These are phyloP conservation scores for Phytophthora pinifolia DNA, from an alignment of 352 stramenopile genomes.

Conservation along the genomic window DNA sequence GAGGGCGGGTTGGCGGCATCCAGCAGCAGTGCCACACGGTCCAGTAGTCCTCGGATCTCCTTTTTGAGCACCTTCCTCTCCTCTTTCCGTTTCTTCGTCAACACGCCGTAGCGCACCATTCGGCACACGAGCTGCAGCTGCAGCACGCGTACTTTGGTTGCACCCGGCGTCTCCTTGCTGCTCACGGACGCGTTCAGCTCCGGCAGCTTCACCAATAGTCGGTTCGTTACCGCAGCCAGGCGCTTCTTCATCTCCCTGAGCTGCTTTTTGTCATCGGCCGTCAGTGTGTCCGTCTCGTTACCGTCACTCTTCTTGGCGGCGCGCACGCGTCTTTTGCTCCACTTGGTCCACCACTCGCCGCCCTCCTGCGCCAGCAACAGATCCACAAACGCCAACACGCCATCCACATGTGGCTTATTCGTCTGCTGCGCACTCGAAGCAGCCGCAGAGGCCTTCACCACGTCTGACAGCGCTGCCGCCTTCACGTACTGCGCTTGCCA, in stretches of 20 bases:
- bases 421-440: constrained; percentile 3
- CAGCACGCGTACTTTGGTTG: constrained; percentile 51
- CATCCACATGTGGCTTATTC: constrained; percentile 2
- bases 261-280: constrained; percentile 16
- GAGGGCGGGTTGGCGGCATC: constrained; percentile 69
- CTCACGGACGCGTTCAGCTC: constrained; percentile 32
- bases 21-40: constrained; percentile 72
- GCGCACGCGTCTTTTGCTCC: constrained; percentile 2
- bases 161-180: constrained; percentile 27
- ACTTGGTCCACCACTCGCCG: constrained; percentile 29
- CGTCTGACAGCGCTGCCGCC: constrained; percentile 20
- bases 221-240: constrained; percentile 18
- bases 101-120: constrained; percentile 36
- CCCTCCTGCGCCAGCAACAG: constrained; percentile 29
- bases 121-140: constrained; percentile 71
- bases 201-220: constrained; percentile 29
- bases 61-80: constrained; percentile 49
- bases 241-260: constrained; percentile 21
- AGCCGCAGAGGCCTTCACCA: not conserved
- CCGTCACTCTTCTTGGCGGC: constrained; percentile 11
- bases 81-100: constrained; percentile 30
- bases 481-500: constrained; percentile 28
- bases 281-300: not conserved
- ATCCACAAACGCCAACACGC: constrained; percentile 31
- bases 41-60: constrained; percentile 66